phyloP scores from a whole-genome alignment of 2,329 filamentous ascomycete species.

The Trichoderma koningii region DNA sequence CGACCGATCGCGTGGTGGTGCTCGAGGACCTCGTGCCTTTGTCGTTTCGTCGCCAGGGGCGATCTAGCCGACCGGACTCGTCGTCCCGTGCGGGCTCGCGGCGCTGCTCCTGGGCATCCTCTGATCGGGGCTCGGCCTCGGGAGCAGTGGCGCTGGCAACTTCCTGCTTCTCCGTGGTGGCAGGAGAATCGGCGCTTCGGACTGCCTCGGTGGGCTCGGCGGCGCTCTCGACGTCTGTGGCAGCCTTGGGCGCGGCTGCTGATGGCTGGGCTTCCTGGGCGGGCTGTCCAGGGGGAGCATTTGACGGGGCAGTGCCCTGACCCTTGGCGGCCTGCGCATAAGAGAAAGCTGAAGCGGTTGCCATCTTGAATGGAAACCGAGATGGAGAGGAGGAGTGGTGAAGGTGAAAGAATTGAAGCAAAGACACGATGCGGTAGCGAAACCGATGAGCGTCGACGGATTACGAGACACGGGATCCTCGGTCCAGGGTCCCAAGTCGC shows the following conservation, averaged over 20 bases:
- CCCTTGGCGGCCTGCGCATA: slow-evolving; percentile 96
- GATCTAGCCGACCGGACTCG: slow-evolving; percentile 44
- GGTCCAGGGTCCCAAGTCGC: slow-evolving; percentile 29
- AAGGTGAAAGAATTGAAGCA: slow-evolving; percentile 36
- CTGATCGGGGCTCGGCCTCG: slow-evolving; percentile 43
- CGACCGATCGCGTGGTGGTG: slow-evolving; percentile 64
- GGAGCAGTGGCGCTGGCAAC: slow-evolving; percentile 41
- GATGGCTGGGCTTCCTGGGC: slow-evolving; percentile 36
- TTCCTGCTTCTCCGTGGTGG: slow-evolving; percentile 40
- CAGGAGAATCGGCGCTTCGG: slow-evolving; percentile 33
- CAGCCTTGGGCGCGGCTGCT: slow-evolving; percentile 36
- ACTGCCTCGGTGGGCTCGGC: slow-evolving; percentile 34
- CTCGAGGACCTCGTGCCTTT: slow-evolving; percentile 61
- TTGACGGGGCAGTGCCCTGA: slow-evolving; percentile 50
- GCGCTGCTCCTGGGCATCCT: slow-evolving; percentile 39
- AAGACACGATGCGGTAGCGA: slow-evolving; percentile 34
- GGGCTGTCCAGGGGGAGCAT: slow-evolving; percentile 33
- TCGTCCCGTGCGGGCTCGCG: slow-evolving; percentile 44
- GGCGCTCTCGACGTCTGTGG: slow-evolving; percentile 32
- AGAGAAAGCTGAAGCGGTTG: slow-evolving; percentile 69
- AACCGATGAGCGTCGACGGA: slow-evolving; percentile 28
- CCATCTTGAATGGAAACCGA: slow-evolving; percentile 46
- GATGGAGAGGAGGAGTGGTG: not conserved
- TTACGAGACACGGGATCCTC: slow-evolving; percentile 27
- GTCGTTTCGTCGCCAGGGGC: slow-evolving; percentile 47